Base-by-base conservation (phyloP, 352 stramenopile genomes). In the Phytophthora hibernalis region DNA sequence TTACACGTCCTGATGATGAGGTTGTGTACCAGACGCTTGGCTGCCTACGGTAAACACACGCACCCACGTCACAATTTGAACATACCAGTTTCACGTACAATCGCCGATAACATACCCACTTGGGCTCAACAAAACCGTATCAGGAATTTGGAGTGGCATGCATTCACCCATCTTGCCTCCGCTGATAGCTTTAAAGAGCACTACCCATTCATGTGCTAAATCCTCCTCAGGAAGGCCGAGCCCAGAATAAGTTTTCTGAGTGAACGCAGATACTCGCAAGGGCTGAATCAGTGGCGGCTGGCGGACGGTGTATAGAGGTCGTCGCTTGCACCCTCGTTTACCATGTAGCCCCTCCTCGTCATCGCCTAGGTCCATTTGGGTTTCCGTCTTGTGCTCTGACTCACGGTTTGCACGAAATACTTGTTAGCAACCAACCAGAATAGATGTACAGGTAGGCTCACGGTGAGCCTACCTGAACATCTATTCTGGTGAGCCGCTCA, bases 21-120 rank as follows among this genome's bases (percentile, higher is more conserved):
- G 80, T 91, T 37, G 68, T 59, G 59, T 88, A 91, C 82, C 82
- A 91, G 18, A 91, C 54, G 43, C 75, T 87, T 2, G 82, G 80
- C 31, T 86, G 72, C 0, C 82, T 91, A 52, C 44, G 16, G 13
- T 48, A 48, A 57, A 51, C 7, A 8, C 7, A 11, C 16, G 3
- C 33, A 38, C 33, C 4, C 1, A 37, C 26, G 43, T 61, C 30
- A 61, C 26, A 16, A 54, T 6, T 58, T 54, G 2, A 48, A 54
- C 26, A 35, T 16, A 43, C n/a, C 16, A 24, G 38, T 22, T 45
- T 24, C 18, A 15, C n/a, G n/a, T 22, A 26, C 42, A 18, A n/a
- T 45, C 20, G 6, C 22, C 20, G 18, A 13, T 28, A 9, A 50
- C 59, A 10, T 64, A 91, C 80, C 80, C 82, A 33, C 68, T 84